Percentiles rank a stretch among this genome's conserved stretches.
These are phyloP conservation scores for Oenanthe javanica DNA, from an alignment of 140 eudicot species.

Conservation along the genomic window DNA sequence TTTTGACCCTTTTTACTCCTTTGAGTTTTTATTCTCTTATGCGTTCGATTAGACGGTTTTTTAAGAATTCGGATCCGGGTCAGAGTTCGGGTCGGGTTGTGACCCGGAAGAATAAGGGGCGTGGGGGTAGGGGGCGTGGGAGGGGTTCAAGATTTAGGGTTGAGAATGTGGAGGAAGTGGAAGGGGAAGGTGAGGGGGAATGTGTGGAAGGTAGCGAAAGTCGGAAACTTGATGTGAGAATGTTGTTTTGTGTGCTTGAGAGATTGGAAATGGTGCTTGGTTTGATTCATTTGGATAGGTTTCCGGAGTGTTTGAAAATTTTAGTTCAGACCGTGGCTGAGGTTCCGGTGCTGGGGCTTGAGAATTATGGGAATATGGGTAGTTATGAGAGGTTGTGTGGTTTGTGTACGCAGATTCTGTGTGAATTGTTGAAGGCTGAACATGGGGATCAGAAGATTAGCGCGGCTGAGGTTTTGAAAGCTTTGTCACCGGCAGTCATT, in stretches of 20 bases:
- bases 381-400: constrained; percentile 42
- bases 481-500: constrained; percentile 46
- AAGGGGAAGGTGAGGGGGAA: constrained; percentile 18
- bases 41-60: constrained; percentile 44
- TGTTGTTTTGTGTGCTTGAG: constrained; percentile 57
- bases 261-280: constrained; percentile 55
- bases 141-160: constrained; percentile 27
- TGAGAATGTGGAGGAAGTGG: constrained; percentile 18
- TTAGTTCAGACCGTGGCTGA: constrained; percentile 66
- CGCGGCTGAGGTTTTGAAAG: constrained; percentile 77
- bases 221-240: constrained; percentile 47
- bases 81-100: constrained; percentile 7
- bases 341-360: constrained; percentile 50
- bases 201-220: constrained; percentile 23
- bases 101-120: constrained; percentile 32
- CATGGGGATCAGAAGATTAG: constrained; percentile 61
- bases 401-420: constrained; percentile 48
- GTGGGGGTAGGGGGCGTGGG: constrained; percentile 15
- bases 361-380: constrained; percentile 38
- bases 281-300: constrained; percentile 77
- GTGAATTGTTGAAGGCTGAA: constrained; percentile 58
- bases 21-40: constrained; percentile 63
- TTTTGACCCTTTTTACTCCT: constrained; percentile 73
- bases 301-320: constrained; percentile 78
- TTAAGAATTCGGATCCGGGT: constrained; percentile 29